Evolutionary conservation across 1,284 basidiomycete genomes (phyloP).

Genomic region (Phellopilus nigrolimitatus): DNA sequence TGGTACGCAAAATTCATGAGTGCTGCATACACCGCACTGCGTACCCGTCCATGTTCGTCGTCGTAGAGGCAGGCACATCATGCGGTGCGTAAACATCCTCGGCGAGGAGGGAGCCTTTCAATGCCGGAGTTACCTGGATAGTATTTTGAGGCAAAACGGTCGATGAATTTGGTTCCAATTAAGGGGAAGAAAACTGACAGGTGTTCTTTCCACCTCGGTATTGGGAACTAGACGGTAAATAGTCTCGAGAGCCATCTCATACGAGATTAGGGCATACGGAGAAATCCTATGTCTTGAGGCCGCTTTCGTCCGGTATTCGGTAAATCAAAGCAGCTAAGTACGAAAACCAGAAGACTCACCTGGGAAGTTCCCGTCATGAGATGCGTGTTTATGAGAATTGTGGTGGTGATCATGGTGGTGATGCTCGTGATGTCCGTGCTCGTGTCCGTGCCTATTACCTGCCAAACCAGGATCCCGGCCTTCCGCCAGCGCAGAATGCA

Average conservation of each 20-base stretch:
- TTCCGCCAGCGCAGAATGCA: slow-evolving; percentile 45
- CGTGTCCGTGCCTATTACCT: slow-evolving; percentile 22
- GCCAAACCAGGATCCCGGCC: slow-evolving; percentile 20
- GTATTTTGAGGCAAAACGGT: not conserved
- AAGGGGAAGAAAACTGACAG: slow-evolving; percentile 30
- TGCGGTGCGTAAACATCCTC: slow-evolving; percentile 65
- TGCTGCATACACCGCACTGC: slow-evolving; percentile 59
- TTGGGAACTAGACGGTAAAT: slow-evolving; percentile 49
- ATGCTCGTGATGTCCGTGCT: slow-evolving; percentile 29
- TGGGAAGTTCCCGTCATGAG: not conserved
- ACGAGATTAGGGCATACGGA: slow-evolving; percentile 68
- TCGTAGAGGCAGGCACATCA: slow-evolving; percentile 57
- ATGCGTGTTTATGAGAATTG: slow-evolving; percentile 24
- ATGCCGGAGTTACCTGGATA: slow-evolving; percentile 49
- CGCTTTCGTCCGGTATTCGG: slow-evolving; percentile 38
- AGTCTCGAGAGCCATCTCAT: slow-evolving; percentile 57
- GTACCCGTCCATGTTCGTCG: slow-evolving; percentile 87
- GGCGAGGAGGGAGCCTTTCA: slow-evolving; percentile 69
- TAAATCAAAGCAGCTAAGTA: slow-evolving; percentile 24
- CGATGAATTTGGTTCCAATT: not conserved
- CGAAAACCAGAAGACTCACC: slow-evolving; percentile 1
- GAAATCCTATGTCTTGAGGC: slow-evolving; percentile 67
- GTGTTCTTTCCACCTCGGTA: slow-evolving; percentile 35
- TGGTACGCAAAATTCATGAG: not conserved
- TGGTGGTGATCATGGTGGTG: slow-evolving; percentile 43